A percentile compares a stretch with the other conserved stretches of the same genome.
phyloP scores from a whole-genome alignment of 805 yeast species.

The Clavispora carvajalis region DNA sequence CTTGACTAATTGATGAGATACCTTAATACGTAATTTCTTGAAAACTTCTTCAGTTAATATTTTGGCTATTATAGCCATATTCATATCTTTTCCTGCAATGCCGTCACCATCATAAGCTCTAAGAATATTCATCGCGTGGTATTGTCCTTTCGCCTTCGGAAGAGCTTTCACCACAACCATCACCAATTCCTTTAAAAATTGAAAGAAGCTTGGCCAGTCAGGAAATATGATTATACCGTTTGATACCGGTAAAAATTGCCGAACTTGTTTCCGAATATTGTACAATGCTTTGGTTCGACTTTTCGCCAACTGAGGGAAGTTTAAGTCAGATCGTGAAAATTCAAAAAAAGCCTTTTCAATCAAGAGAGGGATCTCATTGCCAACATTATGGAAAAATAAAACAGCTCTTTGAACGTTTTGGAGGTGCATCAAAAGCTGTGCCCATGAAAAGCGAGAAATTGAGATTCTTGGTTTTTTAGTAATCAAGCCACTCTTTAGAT shows the following conservation, averaged over 20 bases:
- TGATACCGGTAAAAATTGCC: constrained; percentile 2
- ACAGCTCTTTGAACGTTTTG: constrained; percentile 8
- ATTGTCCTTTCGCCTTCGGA: background rate
- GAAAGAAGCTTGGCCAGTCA: background rate
- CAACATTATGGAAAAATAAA: constrained; percentile 5
- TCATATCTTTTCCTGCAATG: constrained; percentile 3
- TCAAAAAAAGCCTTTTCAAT: constrained; percentile 12
- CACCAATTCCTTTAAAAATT: background rate
- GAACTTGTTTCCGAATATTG: background rate
- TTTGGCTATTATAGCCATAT: constrained; percentile 9
- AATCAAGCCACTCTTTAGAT: background rate
- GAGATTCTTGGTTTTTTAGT: background rate
- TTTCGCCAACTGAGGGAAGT: constrained; percentile 6
- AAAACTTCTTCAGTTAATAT: constrained; percentile 9
- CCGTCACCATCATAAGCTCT: constrained; percentile 10
- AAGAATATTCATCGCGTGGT: constrained; percentile 6
- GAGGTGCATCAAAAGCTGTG: constrained; percentile 8
- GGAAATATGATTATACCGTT: constrained; percentile 6
- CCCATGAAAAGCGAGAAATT: constrained; percentile 8
- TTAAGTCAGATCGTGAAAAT: constrained; percentile 11
- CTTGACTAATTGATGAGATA: background rate
- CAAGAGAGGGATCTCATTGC: background rate
- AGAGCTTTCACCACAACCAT: background rate
- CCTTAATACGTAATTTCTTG: background rate
- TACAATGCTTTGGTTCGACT: background rate